Evolutionary conservation across 2,329 filamentous ascomycete genomes (phyloP).

Genomic region (Blumeria graminis): DNA sequence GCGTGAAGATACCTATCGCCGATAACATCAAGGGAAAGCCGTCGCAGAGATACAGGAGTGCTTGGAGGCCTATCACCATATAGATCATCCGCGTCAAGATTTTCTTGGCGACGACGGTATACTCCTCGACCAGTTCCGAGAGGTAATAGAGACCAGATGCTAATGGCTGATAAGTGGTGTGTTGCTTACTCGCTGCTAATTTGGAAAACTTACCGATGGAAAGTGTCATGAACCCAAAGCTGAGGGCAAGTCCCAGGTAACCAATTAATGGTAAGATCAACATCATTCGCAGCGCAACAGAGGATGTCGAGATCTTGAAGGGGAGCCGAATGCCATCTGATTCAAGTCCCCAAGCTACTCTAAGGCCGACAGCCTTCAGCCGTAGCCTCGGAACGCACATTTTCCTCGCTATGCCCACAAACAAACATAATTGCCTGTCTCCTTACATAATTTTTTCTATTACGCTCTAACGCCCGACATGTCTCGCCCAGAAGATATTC

Average conservation of each 20-base stretch:
- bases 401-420: neutral
- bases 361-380: neutral
- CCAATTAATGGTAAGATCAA: constrained; percentile 89
- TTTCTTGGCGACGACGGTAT: constrained; percentile 77
- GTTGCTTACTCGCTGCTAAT: neutral
- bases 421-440: constrained; percentile 9
- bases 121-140: constrained; percentile 91
- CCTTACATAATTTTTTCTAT: too few relatives aligned
- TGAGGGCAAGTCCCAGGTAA: constrained; percentile 64
- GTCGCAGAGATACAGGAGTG: constrained; percentile 56
- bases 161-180: constrained; percentile 15
- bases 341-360: neutral
- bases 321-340: neutral
- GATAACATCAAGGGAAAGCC: constrained; percentile 60
- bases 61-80: constrained; percentile 47
- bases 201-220: constrained; percentile 44
- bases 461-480: constrained; percentile 22
- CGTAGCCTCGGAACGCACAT: neutral
- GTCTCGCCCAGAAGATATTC: constrained; percentile 89
- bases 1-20: constrained; percentile 51
- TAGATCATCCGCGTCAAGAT: constrained; percentile 75
- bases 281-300: constrained; percentile 22
- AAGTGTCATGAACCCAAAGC: constrained; percentile 83
- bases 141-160: constrained; percentile 97
- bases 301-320: too few relatives aligned